Conservation (phyloP, 495 filamentous ascomycete genomes). For the Penicillium lagena region DNA sequence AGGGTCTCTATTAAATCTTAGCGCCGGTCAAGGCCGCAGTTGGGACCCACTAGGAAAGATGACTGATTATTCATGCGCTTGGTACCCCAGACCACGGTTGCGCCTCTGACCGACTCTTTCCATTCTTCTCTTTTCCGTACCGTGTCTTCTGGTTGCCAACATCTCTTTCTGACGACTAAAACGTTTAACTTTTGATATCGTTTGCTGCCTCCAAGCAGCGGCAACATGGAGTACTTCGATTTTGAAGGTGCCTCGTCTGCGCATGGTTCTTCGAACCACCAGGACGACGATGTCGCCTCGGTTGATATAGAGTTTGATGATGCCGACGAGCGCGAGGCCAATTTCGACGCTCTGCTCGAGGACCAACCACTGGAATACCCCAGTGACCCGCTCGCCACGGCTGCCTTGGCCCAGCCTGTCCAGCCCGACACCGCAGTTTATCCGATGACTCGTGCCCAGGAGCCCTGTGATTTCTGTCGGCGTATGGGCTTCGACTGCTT, state of each 20-base stretch:
- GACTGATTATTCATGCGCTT: conserved; percentile 23
- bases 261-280: conserved; percentile 23
- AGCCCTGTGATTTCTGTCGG: conserved; percentile 67
- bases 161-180: too few species aligned
- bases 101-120: conserved; percentile 17
- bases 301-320: conserved; percentile 33
- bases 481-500: conserved; percentile 69
- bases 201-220: too few species aligned
- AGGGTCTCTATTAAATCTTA: neutral
- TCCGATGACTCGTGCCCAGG: conserved; percentile 42
- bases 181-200: too few species aligned
- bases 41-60: conserved; percentile 7
- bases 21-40: conserved; percentile 7
- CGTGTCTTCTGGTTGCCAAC: too few species aligned
- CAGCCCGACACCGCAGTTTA: conserved; percentile 28
- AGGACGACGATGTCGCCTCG: conserved; percentile 37
- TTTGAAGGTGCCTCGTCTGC: conserved; percentile 44
- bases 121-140: neutral
- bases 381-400: conserved; percentile 22
- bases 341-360: conserved; percentile 29
- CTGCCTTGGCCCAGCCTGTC: neutral
- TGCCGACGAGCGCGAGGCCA: conserved; percentile 25
- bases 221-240: conserved; percentile 47
- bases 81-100: conserved; percentile 28
- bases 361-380: conserved; percentile 33